These are phyloP conservation scores for Hymenoscyphus repandus DNA, from an alignment of 2,329 filamentous ascomycete species.

Conservation along the genomic window DNA sequence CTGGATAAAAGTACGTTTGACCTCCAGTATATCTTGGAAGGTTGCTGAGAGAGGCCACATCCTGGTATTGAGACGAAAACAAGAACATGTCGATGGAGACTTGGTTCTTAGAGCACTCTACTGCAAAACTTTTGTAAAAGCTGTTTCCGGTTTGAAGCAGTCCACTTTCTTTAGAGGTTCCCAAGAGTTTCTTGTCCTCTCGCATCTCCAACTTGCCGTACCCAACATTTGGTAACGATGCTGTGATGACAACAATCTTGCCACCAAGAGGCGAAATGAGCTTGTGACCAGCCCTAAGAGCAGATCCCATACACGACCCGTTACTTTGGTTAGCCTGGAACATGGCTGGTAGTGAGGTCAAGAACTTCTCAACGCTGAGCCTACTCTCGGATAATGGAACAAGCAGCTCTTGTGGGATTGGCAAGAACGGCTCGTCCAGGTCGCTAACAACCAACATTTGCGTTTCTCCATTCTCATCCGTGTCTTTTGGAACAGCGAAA, in stretches of 20 bases:
- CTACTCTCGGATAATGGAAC: slow-evolving; percentile 86
- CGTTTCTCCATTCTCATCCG: slow-evolving; percentile 76
- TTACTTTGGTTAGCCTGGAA: slow-evolving; percentile 91
- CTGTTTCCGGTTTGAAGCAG: slow-evolving; percentile 88
- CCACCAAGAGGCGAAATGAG: slow-evolving; percentile 90
- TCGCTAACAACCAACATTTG: slow-evolving; percentile 93
- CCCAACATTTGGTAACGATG: slow-evolving; percentile 84
- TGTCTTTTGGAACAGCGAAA: slow-evolving; percentile 88
- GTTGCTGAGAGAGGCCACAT: slow-evolving; percentile 94
- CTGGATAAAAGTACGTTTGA: slow-evolving; percentile 97
- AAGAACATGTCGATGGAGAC: slow-evolving; percentile 98
- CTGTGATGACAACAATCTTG: slow-evolving; percentile 88
- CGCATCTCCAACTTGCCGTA: slow-evolving; percentile 87
- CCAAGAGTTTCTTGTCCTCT: slow-evolving; percentile 92
- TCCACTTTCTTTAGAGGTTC: slow-evolving; percentile 84
- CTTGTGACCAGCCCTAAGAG: slow-evolving; percentile 88
- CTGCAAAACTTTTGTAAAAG: slow-evolving; percentile 98
- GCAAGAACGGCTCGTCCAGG: slow-evolving; percentile 92
- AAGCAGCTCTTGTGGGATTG: slow-evolving; percentile 84
- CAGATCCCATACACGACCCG: slow-evolving; percentile 91
- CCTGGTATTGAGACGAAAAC: slow-evolving; percentile 93
- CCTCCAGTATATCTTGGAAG: slow-evolving; percentile 93
- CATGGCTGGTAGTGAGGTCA: slow-evolving; percentile 89
- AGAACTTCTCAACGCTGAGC: slow-evolving; percentile 84
- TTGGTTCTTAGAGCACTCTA: slow-evolving; percentile 98